Conservation (phyloP, 2,329 filamentous ascomycete species). For the Bipolaris oryzae region DNA sequence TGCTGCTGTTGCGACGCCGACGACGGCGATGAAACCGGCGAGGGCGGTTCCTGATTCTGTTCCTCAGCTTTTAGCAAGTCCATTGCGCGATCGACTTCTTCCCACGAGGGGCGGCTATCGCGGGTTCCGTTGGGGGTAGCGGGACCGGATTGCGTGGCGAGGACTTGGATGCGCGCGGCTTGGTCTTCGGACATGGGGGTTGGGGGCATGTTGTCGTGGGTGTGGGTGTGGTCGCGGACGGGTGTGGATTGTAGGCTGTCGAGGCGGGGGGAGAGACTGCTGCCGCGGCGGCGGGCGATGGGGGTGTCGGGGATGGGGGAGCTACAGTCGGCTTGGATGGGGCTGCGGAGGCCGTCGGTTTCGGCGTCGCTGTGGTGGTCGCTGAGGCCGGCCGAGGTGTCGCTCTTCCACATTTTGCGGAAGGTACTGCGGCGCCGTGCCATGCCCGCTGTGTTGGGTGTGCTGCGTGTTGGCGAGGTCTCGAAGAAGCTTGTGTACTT, state of each 20-base stretch:
- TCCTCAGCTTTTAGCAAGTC: conserved; percentile 41
- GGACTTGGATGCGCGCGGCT: conserved; percentile 35
- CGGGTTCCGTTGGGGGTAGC: conserved; percentile 52
- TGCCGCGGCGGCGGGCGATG: background rate
- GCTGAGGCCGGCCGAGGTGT: conserved; percentile 10
- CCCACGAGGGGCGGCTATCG: conserved; percentile 47
- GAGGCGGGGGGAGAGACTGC: background rate
- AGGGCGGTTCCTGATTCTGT: conserved; percentile 16
- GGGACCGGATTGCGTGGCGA: conserved; percentile 52
- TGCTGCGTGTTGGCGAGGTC: conserved; percentile 41
- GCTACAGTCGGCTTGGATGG: conserved; percentile 37
- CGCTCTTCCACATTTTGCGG: conserved; percentile 44
- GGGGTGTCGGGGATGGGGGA: conserved; percentile 44
- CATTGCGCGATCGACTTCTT: conserved; percentile 45
- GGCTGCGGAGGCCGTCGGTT: conserved; percentile 42
- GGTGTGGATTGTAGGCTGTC: conserved; percentile 21
- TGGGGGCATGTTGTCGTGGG: conserved; percentile 1
- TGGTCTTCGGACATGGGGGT: conserved; percentile 30
- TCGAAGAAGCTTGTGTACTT: conserved; percentile 47
- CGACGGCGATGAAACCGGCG: background rate
- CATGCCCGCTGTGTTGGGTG: conserved; percentile 37
- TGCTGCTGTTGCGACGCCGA: too few species aligned
- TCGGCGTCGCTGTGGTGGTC: conserved; percentile 42
- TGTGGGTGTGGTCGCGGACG: background rate
- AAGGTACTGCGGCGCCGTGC: conserved; percentile 41